phyloP scores from a whole-genome alignment of 139 green algal genomes.

The Edaphochlamys debaryana region DNA sequence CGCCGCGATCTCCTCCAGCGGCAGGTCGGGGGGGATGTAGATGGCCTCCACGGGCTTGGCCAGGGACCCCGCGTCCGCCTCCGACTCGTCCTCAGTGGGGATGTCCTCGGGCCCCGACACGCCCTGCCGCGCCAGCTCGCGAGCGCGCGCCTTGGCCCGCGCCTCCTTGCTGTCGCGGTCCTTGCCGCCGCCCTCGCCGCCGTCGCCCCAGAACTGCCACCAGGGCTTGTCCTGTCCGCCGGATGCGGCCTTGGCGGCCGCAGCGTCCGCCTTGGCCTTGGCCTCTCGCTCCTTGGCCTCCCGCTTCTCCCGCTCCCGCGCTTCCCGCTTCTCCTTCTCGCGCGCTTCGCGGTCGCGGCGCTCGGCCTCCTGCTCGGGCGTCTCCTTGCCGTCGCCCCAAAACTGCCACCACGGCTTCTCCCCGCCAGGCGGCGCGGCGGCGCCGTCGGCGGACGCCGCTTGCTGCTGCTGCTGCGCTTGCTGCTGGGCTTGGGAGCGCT shows the following conservation, averaged over 20 bases:
- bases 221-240: background rate
- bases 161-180: background rate
- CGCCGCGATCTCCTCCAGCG: slow-evolving; percentile 87
- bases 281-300: too few relatives aligned
- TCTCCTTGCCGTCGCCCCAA: slow-evolving; percentile 14
- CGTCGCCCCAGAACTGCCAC: background rate
- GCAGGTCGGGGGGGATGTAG: slow-evolving; percentile 81
- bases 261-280: too few relatives aligned
- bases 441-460: background rate
- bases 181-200: background rate
- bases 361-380: background rate
- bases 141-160: background rate
- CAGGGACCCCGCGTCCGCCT: background rate
- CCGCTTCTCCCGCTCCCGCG: too few relatives aligned
- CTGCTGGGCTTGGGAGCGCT: background rate
- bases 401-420: slow-evolving; percentile 44
- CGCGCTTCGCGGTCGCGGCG: too few relatives aligned
- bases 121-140: too few relatives aligned
- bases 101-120: too few relatives aligned
- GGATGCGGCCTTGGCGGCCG: too few relatives aligned
- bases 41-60: slow-evolving; percentile 69
- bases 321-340: too few relatives aligned
- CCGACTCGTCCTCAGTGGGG: too few relatives aligned
- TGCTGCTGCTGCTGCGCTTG: background rate
- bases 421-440: background rate